phyloP scores from a whole-genome alignment of 495 filamentous ascomycete species.

The Lophium mytilinum region DNA sequence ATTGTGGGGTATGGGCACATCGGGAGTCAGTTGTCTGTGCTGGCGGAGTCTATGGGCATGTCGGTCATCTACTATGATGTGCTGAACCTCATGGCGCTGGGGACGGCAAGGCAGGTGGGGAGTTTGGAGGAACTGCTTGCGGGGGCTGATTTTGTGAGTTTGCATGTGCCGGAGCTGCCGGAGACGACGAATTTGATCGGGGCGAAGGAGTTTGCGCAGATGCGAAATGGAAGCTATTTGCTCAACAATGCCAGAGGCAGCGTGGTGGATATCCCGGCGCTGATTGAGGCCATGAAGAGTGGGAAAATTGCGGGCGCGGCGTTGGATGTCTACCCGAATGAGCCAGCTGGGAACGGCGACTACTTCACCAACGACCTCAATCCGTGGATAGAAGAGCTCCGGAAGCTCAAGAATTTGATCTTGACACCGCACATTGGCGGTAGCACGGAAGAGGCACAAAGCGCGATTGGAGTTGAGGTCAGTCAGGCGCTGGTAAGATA shows the following conservation, averaged over 20 bases:
- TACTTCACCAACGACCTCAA: constrained; percentile 89
- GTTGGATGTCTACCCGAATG: constrained; percentile 90
- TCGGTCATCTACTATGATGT: constrained; percentile 93
- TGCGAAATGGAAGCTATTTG: constrained; percentile 87
- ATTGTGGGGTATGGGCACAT: constrained; percentile 98
- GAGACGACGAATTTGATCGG: constrained; percentile 92
- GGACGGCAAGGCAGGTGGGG: constrained; percentile 73
- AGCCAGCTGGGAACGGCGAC: constrained; percentile 88
- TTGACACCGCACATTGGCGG: constrained; percentile 95
- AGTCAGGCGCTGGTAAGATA: constrained; percentile 78
- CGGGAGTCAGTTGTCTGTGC: constrained; percentile 89
- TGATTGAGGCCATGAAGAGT: constrained; percentile 78
- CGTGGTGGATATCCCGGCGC: constrained; percentile 87
- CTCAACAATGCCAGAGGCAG: constrained; percentile 94
- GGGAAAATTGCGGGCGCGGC: constrained; percentile 92
- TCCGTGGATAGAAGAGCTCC: constrained; percentile 76
- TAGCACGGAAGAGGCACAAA: constrained; percentile 95
- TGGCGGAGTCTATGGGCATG: constrained; percentile 98
- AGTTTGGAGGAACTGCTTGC: constrained; percentile 68
- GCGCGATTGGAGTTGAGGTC: constrained; percentile 93
- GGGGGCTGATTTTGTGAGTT: constrained; percentile 80
- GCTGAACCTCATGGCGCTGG: constrained; percentile 84
- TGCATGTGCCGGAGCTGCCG: constrained; percentile 86
- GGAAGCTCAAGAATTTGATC: constrained; percentile 82
- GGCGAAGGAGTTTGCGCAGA: constrained; percentile 63